A percentile compares a stretch with the other conserved stretches of the same genome.
Evolutionary conservation across 345 rosid genomes (phyloP).

Genomic region (Rubroshorea leprosula): DNA sequence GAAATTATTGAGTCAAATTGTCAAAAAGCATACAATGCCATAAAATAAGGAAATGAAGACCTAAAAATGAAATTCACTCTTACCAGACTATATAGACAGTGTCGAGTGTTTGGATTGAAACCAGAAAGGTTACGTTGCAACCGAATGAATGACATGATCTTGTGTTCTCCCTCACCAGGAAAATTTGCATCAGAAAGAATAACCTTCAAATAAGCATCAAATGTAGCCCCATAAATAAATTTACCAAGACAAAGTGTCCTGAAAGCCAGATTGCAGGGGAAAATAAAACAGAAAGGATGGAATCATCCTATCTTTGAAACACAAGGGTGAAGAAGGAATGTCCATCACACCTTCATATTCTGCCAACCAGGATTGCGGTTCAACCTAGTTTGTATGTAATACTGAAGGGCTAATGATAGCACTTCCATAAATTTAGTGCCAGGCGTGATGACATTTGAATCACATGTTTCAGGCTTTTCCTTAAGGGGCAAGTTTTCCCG

Average conservation of each 20-base stretch:
- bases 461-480: conserved; percentile 77
- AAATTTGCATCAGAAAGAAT: conserved; percentile 96
- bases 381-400: conserved; percentile 78
- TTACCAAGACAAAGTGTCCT: conserved; percentile 51
- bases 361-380: conserved; percentile 80
- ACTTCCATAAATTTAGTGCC: conserved; percentile 93
- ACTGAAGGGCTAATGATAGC: conserved; percentile 86
- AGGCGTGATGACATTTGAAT: conserved; percentile 97
- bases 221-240: conserved; percentile 52
- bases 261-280: conserved; percentile 33
- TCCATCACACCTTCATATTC: conserved; percentile 66
- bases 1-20: background rate
- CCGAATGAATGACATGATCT: conserved; percentile 92
- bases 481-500: conserved; percentile 49
- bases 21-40: conserved; percentile 1
- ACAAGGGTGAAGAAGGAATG: conserved; percentile 15
- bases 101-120: conserved; percentile 88
- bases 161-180: conserved; percentile 99
- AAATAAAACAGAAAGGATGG: conserved; percentile 42
- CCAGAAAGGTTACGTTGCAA: conserved; percentile 79
- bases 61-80: conserved; percentile 20
- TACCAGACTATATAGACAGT: conserved; percentile 93
- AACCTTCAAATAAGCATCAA: conserved; percentile 79
- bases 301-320: conserved; percentile 38
- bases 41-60: background rate